These are phyloP conservation scores for Microthyrium microscopicum DNA, from an alignment of 2,329 filamentous ascomycete genomes.

Conservation along the genomic window DNA sequence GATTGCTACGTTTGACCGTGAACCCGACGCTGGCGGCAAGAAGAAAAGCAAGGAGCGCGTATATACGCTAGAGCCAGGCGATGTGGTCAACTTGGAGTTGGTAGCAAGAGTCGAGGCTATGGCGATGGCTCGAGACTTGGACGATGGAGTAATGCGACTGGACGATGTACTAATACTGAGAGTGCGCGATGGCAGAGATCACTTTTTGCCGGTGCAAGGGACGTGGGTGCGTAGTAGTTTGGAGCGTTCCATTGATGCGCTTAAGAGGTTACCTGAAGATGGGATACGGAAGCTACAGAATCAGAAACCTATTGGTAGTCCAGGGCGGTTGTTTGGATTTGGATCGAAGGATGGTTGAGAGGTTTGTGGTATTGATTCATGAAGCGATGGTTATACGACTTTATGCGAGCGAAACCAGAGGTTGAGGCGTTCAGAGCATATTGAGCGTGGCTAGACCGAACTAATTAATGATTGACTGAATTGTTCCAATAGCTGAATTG, in stretches of 20 bases:
- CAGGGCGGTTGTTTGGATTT: too few species aligned
- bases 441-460: too few species aligned
- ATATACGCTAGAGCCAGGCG: conserved; percentile 66
- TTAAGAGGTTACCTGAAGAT: conserved; percentile 64
- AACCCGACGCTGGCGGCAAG: conserved; percentile 20
- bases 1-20: conserved; percentile 44
- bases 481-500: too few species aligned
- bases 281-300: conserved; percentile 4
- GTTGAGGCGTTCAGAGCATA: too few species aligned
- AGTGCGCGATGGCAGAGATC: conserved; percentile 68
- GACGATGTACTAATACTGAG: conserved; percentile 82
- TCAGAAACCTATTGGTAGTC: conserved; percentile 1
- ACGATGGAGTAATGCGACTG: conserved; percentile 46
- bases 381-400: too few species aligned
- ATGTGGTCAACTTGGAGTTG: conserved; percentile 56
- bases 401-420: too few species aligned
- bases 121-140: conserved; percentile 50
- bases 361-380: too few species aligned
- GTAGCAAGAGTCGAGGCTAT: conserved; percentile 50
- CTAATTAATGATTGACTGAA: too few species aligned
- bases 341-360: too few species aligned
- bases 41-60: conserved; percentile 15
- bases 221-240: conserved; percentile 71
- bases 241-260: conserved; percentile 70
- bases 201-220: conserved; percentile 72